Evolutionary conservation across 108 stramenopile genomes (phyloP), one percentile per base, ranked within the genome.

Genomic region (Cyclostephanos invisitatus): DNA sequence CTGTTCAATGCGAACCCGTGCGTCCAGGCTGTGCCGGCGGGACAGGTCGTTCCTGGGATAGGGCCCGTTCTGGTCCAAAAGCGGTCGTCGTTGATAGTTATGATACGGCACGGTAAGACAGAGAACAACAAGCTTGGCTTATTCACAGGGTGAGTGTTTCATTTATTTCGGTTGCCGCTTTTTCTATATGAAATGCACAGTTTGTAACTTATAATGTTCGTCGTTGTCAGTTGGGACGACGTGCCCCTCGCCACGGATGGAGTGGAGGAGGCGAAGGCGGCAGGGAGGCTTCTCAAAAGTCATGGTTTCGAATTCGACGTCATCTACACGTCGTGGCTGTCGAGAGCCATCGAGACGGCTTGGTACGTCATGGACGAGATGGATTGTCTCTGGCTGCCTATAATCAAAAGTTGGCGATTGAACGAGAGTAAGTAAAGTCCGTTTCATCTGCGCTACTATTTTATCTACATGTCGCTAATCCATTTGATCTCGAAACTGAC

Each of bases 261-360:
- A 8, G 78, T 93, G 7, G 89, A 90, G 49, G 97, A 97, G 62
- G 97, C 97, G 0, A 86, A 86, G 51, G 71, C 67, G 7, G 97
- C 97, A 14, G 97, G 97, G 8, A 67, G 71, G 11, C 68, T 95
- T 12, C 68, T 97, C 22, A 91, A 90, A 48, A 38, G 70, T 22
- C 91, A 95, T 80, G 94, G 94, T 0, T 92, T 97, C 70, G 91
- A 96, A 48, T 97, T 99, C 74, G 98, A 99, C 78, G 84, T 94
- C 36, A 97, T 98, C 3, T 99, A 98, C 80, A 97, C 98, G n/a
- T 91, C 89, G 0, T 91, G 96, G 87, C 86, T 99, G n/a, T 92
- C 94, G 15, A 66, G 98, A 27, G 97, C 98, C 29, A 89, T 96
- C 27, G 92, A 88, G 44, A 63, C 44, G 21, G 89, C 87, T 3